A percentile compares a stretch with the other conserved stretches of the same genome.
These are phyloP conservation scores for Saccharomyces hybrid DNA, from an alignment of 1,139 yeast species.

Conservation along the genomic window DNA sequence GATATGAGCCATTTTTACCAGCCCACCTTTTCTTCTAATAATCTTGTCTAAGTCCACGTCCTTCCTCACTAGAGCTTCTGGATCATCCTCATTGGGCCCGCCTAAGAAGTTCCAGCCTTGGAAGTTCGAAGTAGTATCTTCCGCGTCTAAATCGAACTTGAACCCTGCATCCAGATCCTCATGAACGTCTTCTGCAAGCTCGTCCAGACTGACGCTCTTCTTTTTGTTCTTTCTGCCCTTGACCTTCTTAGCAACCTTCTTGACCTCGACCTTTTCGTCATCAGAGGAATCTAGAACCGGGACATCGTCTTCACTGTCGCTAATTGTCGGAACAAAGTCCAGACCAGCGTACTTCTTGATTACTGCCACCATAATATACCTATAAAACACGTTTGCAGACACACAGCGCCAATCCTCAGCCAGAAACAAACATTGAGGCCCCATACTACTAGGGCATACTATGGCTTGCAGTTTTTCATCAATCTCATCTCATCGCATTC, in stretches of 20 bases:
- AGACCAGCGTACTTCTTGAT: conserved; percentile 13
- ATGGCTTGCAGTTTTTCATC: neutral
- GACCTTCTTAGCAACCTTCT: conserved; percentile 24
- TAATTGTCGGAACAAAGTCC: conserved; percentile 64
- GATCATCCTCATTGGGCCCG: conserved; percentile 34
- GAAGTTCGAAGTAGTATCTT: conserved; percentile 36
- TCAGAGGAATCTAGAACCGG: conserved; percentile 53
- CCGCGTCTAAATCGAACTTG: conserved; percentile 55
- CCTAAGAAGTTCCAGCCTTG: conserved; percentile 81
- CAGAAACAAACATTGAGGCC: neutral
- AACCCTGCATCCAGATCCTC: conserved; percentile 68
- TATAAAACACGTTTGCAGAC: conserved; percentile 6
- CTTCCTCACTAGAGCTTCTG: conserved; percentile 32
- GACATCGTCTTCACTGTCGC: conserved; percentile 56
- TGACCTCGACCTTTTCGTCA: conserved; percentile 34
- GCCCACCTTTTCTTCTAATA: conserved; percentile 73
- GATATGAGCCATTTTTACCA: conserved; percentile 48
- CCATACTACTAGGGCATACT: neutral
- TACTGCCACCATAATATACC: neutral
- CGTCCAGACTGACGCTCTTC: conserved; percentile 18
- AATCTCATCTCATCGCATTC: conserved; percentile 23
- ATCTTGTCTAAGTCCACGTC: conserved; percentile 83
- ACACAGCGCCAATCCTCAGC: conserved; percentile 1
- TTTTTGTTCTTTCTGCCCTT: conserved; percentile 26
- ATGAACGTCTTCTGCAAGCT: conserved; percentile 36